phyloP scores from a whole-genome alignment of 2,329 filamentous ascomycete species.

The Falciphora oryzae region DNA sequence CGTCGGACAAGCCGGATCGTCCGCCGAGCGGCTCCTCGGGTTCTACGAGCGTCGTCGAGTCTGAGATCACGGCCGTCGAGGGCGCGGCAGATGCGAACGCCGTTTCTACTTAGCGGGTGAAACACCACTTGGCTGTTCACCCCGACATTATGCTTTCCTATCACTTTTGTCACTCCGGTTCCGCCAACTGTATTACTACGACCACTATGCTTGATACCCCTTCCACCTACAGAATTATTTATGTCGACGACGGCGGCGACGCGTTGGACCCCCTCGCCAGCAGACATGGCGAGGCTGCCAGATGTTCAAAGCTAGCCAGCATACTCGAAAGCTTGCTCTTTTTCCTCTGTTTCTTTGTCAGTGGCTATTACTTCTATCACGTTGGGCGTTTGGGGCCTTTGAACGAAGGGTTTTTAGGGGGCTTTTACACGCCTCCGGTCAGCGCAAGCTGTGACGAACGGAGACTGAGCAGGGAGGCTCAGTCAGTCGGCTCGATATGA shows the following conservation, averaged over 20 bases:
- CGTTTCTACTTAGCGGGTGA: constrained; percentile 1
- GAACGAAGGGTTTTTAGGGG: not conserved
- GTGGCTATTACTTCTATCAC: not conserved
- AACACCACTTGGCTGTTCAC: not conserved
- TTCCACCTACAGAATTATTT: not conserved
- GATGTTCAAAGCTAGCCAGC: not conserved
- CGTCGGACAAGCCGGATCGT: not conserved
- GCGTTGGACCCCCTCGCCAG: not conserved
- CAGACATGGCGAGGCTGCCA: not conserved
- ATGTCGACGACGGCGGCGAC: not conserved
- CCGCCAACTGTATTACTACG: not conserved
- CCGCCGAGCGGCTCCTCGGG: no score
- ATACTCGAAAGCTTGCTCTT: not conserved
- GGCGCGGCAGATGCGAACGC: not conserved
- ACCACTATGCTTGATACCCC: not conserved
- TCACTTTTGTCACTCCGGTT: not conserved
- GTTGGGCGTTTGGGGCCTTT: not conserved
- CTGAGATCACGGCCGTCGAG: not conserved
- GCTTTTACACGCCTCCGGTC: no score
- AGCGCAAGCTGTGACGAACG: not conserved
- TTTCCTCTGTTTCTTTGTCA: not conserved
- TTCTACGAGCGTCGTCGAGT: not conserved
- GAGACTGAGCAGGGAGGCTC: not conserved
- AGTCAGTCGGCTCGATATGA: not conserved
- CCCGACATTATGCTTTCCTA: not conserved